Conservation (phyloP, 2,329 filamentous ascomycete genomes). For the Aspergillus puulaauensis region DNA sequence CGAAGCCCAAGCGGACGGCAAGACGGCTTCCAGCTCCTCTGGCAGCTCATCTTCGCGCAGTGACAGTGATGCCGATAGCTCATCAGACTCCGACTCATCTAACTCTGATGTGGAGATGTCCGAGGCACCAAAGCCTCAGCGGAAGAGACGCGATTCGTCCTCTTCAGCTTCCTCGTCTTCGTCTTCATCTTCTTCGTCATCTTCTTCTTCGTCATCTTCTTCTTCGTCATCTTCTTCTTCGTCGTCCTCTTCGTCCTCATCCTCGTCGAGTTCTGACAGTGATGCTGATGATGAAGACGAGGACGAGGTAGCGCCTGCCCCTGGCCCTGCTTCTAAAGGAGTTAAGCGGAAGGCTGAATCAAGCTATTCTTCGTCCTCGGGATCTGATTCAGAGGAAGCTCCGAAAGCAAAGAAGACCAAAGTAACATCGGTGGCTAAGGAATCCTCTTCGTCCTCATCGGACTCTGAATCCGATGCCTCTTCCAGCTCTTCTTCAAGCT, state of each 20-base stretch:
- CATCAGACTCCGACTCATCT: constrained; percentile 33
- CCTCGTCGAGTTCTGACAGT: constrained; percentile 43
- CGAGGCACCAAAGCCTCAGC: constrained; percentile 35
- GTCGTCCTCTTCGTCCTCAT: constrained; percentile 33
- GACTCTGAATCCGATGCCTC: constrained; percentile 21
- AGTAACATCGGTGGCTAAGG: constrained; percentile 25
- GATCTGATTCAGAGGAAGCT: constrained; percentile 41
- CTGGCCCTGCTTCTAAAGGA: constrained; percentile 38
- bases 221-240: constrained; percentile 30
- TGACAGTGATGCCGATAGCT: constrained; percentile 25
- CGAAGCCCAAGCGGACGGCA: constrained; percentile 19
- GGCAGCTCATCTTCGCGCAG: constrained; percentile 12
- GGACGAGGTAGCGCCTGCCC: constrained; percentile 49
- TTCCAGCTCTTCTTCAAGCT: constrained; percentile 27
- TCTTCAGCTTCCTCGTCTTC: constrained; percentile 38
- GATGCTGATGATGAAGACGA: constrained; percentile 54
- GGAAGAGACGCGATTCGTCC: constrained; percentile 31
- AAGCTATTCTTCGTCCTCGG: constrained; percentile 39
- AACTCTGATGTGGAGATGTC: constrained; percentile 45
- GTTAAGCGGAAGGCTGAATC: constrained; percentile 61
- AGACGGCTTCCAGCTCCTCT: constrained; percentile 10
- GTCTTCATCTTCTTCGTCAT: constrained; percentile 35
- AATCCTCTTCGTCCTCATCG: constrained; percentile 28
- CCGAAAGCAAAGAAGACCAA: constrained; percentile 57
- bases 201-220: constrained; percentile 24